Base-by-base conservation (phyloP, 176 grass and related monocot genomes). In the Triticum turgidum region DNA sequence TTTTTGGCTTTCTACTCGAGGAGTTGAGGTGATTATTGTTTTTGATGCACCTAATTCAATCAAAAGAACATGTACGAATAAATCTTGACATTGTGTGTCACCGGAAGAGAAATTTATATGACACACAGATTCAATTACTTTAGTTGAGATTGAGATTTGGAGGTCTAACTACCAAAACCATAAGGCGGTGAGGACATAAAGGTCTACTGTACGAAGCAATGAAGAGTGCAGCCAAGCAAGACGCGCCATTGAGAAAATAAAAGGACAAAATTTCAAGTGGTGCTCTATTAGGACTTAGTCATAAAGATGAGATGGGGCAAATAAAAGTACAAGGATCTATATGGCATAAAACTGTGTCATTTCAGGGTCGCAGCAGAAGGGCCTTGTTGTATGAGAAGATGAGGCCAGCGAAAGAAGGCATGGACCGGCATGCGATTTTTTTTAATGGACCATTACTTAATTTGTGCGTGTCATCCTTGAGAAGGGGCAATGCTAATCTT, bases 351-450 rank as follows among this genome's bases (percentile, higher is more conserved):
- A 45, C 41, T 15, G 5, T 25, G 41, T 30, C 38, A 6, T 17
- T 9, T 47, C n/a, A 3, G 9, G 41, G 35, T 37, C 5, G 6
- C 3, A 6, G 1, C 0, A 54, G 5, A 56, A 58, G 15, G 18
- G 54, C 54, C 17, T 58, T 52, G 14, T 52, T 17, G 5, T 17
- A 20, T 8, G 17, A 58, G 18, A 58, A 58, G 54, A 58, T 17
- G 18, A 58, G 54, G 18, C 6, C 54, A 7, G 1, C 3, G 8
- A 74, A 44, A 47, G 0, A 14, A 25, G 11, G 70, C 1, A 5
- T 4, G 47, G 47, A 51, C 47, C 4, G 47, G 4, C 0, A 1
- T 51, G 47, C 13, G 1, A 5, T 15, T 0, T 3, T 1, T 5
- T 0, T 3, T 0, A 44, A 44, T 51, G 4, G 47, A 51, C 13